These are phyloP conservation scores for Alternaria brassicicola DNA, from an alignment of 2,329 filamentous ascomycete species.

Conservation along the genomic window DNA sequence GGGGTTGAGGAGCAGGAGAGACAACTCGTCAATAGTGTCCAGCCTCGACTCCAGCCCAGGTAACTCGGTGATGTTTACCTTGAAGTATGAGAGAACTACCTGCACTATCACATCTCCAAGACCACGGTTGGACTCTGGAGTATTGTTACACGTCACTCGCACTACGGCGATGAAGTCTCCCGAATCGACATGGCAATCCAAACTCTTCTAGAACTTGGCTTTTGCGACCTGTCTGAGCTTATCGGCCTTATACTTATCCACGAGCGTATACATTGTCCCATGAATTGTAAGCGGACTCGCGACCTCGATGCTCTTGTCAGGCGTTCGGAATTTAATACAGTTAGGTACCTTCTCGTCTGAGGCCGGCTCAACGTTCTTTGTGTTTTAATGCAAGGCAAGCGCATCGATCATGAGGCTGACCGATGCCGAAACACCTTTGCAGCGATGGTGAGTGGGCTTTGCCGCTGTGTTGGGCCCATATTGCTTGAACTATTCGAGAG, in stretches of 20 bases:
- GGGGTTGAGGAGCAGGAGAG: conserved; percentile 20
- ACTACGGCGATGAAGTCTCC: conserved; percentile 38
- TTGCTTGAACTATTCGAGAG: conserved; percentile 7
- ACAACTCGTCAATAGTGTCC: conserved; percentile 18
- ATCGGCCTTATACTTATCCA: conserved; percentile 25
- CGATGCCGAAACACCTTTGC: neutral
- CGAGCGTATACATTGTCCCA: conserved; percentile 27
- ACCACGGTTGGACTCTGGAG: conserved; percentile 37
- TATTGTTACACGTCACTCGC: conserved; percentile 28
- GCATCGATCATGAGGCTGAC: neutral
- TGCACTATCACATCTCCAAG: conserved; percentile 40
- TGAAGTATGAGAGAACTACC: conserved; percentile 25
- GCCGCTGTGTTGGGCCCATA: neutral
- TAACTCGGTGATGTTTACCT: conserved; percentile 10
- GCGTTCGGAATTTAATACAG: neutral
- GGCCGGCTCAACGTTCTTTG: neutral
- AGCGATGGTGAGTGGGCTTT: conserved; percentile 2
- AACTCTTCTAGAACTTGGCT: conserved; percentile 19
- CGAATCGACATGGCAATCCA: conserved; percentile 24
- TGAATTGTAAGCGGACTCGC: conserved; percentile 36
- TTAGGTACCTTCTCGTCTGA: neutral
- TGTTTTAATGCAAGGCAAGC: conserved; percentile 13
- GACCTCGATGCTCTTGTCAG: conserved; percentile 22
- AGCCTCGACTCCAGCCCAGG: conserved; percentile 16
- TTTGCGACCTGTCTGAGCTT: conserved; percentile 13